phyloP scores from a whole-genome alignment of 2,329 filamentous ascomycete species.

The Capronia epimyces region DNA sequence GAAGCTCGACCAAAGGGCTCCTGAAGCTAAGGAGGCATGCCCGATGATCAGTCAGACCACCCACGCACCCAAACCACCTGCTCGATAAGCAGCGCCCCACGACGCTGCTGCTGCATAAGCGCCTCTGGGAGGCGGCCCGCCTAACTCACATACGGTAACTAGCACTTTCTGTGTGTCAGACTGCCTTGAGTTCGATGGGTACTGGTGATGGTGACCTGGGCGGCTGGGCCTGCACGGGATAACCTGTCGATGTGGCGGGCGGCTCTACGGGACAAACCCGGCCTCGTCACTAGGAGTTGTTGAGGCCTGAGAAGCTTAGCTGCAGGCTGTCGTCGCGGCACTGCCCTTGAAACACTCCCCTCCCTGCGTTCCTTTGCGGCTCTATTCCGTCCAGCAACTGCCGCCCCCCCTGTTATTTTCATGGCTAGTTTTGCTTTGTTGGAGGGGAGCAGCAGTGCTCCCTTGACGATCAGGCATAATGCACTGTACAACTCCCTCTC shows the following conservation, averaged over 20 bases:
- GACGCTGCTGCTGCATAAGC: conserved; percentile 19
- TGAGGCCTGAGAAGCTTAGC: not conserved
- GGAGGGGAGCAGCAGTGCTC: too few relatives aligned
- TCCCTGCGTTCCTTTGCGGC: not conserved
- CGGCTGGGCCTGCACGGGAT: not conserved
- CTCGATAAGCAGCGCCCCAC: conserved; percentile 13
- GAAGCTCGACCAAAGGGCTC: not conserved
- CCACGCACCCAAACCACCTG: not conserved
- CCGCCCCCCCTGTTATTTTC: too few relatives aligned
- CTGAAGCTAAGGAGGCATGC: conserved; percentile 7
- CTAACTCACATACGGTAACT: too few relatives aligned
- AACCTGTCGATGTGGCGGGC: not conserved
- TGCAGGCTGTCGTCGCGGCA: not conserved
- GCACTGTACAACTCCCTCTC: too few relatives aligned
- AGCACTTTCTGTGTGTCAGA: conserved; percentile 15
- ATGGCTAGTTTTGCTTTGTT: too few relatives aligned
- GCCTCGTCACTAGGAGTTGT: too few relatives aligned
- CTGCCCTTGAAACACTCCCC: not conserved
- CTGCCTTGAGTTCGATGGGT: not conserved
- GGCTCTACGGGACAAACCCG: too few relatives aligned
- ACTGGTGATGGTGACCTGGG: too few relatives aligned
- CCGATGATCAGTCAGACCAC: conserved; percentile 19
- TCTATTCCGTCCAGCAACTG: too few relatives aligned
- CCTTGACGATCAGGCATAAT: too few relatives aligned
- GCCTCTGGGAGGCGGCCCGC: conserved; percentile 17